phyloP scores from a whole-genome alignment of 176 grass and related monocot genomes.

The Phyllostachys edulis region DNA sequence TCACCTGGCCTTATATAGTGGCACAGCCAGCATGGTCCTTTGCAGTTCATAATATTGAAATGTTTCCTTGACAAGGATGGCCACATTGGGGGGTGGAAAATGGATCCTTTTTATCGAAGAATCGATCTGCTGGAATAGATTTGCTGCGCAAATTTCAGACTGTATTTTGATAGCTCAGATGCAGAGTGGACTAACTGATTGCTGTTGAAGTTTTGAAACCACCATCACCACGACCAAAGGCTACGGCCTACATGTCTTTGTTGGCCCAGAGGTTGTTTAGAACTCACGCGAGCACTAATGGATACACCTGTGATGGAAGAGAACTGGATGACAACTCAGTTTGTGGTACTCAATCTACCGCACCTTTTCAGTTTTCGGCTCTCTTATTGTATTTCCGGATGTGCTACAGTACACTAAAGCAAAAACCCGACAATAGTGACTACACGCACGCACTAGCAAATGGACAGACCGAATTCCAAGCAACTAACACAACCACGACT shows the following conservation, averaged over 20 bases:
- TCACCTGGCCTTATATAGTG: slow-evolving; percentile 28
- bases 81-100: slow-evolving; percentile 6
- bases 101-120: neutral
- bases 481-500: too few relatives aligned
- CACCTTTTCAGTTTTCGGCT: too few relatives aligned
- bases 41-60: slow-evolving; percentile 23
- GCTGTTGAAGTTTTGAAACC: neutral
- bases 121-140: neutral
- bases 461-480: too few relatives aligned
- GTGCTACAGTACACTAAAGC: too few relatives aligned
- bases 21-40: neutral
- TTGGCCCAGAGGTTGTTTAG: too few relatives aligned
- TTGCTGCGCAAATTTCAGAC: neutral
- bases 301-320: too few relatives aligned
- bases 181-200: neutral
- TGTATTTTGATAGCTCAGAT: neutral
- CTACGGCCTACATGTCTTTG: neutral
- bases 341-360: too few relatives aligned
- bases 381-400: too few relatives aligned
- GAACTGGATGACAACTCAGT: too few relatives aligned
- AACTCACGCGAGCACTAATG: too few relatives aligned
- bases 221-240: neutral
- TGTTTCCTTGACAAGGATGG: slow-evolving; percentile 18
- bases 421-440: too few relatives aligned
- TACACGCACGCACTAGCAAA: too few relatives aligned